These are phyloP conservation scores for Tuctoria greenei DNA, from an alignment of 176 grass and related monocot genomes.

Conservation along the genomic window DNA sequence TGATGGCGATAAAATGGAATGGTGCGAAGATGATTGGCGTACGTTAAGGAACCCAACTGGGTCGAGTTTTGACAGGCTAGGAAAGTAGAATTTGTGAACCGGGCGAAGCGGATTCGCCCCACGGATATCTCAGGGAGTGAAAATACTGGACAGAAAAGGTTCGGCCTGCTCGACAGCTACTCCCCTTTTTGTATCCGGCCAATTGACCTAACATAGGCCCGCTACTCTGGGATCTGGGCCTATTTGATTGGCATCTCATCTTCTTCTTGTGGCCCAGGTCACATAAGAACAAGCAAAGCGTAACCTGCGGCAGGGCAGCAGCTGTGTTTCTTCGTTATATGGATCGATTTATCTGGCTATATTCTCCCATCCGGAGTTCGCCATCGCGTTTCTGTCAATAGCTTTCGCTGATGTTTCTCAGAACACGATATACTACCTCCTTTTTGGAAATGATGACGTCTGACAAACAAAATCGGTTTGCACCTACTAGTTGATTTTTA, in stretches of 20 bases:
- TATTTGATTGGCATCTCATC: not conserved
- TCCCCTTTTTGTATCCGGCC: no score
- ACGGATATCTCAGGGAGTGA: not conserved
- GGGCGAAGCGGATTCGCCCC: slow-evolving; percentile 6
- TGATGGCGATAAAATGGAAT: not conserved
- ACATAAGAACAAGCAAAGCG: not conserved
- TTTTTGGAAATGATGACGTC: no score
- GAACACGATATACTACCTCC: not conserved
- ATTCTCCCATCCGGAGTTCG: no score
- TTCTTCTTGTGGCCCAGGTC: not conserved
- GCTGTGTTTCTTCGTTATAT: no score
- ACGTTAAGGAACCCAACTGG: slow-evolving; percentile 30
- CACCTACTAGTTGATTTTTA: no score
- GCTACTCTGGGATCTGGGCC: not conserved
- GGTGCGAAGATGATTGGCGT: not conserved
- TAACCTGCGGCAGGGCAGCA: no score
- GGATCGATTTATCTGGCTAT: no score
- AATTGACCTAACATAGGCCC: not conserved
- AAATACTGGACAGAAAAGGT: not conserved
- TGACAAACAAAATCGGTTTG: no score
- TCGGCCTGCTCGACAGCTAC: not conserved
- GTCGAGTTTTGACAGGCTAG: slow-evolving; percentile 30
- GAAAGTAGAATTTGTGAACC: not conserved
- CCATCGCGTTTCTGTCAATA: no score
- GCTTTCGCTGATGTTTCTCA: not conserved